Conservation (phyloP, 441 rosid species). For the Jatropha multifida region DNA sequence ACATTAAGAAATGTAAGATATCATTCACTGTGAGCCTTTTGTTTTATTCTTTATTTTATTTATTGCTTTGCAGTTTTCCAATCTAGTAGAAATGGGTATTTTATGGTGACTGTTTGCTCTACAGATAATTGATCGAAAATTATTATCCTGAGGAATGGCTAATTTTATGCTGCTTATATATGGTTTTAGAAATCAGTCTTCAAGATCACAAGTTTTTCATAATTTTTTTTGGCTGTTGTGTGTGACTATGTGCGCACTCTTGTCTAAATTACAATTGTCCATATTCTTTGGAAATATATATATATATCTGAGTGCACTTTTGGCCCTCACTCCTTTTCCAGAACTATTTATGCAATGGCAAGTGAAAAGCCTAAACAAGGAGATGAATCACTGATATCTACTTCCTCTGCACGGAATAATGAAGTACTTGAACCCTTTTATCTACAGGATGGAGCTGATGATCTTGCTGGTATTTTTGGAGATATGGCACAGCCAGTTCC, state of each 20-base stretch:
- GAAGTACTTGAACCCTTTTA: conserved; percentile 9
- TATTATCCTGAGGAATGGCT: neutral
- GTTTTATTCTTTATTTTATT: neutral
- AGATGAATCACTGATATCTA: conserved; percentile 9
- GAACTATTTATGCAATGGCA: conserved; percentile 17
- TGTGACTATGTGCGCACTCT: neutral
- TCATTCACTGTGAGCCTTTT: neutral
- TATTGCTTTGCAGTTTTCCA: neutral
- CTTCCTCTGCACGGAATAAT: conserved; percentile 11
- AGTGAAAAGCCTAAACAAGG: conserved; percentile 24
- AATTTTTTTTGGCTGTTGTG: neutral
- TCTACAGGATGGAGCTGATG: conserved; percentile 15
- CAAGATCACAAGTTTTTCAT: neutral
- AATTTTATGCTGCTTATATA: neutral
- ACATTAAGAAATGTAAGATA: neutral
- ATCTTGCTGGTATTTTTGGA: conserved; percentile 12
- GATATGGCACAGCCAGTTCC: neutral
- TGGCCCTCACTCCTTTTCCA: neutral
- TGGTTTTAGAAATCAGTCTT: neutral
- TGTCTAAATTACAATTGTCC: neutral
- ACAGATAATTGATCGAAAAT: neutral
- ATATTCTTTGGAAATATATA: conserved; percentile 9
- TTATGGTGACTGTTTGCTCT: neutral
- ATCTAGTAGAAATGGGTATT: neutral
- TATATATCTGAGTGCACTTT: neutral